phyloP scores from a whole-genome alignment of 73 alveolate species.

The Blepharisma japonicum region DNA sequence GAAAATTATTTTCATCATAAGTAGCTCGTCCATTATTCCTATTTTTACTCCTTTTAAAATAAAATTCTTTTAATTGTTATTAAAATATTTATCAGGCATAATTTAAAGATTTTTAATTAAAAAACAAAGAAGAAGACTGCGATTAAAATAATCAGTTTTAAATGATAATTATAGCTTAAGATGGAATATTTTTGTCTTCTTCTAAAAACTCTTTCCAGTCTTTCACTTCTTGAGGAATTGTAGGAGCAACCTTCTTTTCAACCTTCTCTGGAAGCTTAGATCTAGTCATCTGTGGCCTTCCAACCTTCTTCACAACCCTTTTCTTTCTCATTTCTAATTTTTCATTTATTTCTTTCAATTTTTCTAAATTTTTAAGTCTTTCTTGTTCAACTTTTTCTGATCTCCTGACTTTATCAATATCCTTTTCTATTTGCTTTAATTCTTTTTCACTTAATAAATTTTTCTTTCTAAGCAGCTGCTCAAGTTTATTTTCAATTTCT shows the following conservation, averaged over 20 bases:
- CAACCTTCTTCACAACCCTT: background rate
- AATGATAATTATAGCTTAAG: too few species aligned
- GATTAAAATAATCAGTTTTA: too few species aligned
- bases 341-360: background rate
- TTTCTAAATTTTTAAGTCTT: background rate
- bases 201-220: conserved; percentile 23
- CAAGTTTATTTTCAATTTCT: too few species aligned
- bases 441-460: background rate
- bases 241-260: background rate
- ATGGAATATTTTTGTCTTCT: background rate
- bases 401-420: background rate
- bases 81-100: too few species aligned
- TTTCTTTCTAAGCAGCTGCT: background rate
- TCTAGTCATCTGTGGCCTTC: conserved; percentile 7
- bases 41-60: too few species aligned
- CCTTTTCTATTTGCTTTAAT: background rate
- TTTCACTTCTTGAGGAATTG: background rate
- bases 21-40: background rate
- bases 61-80: too few species aligned
- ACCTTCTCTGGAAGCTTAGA: conserved; percentile 19
- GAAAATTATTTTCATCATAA: background rate
- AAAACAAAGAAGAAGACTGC: too few species aligned
- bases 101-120: too few species aligned
- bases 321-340: background rate
- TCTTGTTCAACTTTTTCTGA: conserved; percentile 1